phyloP scores from a whole-genome alignment of 768 basidiomycete genomes.

The Suillus fuscotomentosus region DNA sequence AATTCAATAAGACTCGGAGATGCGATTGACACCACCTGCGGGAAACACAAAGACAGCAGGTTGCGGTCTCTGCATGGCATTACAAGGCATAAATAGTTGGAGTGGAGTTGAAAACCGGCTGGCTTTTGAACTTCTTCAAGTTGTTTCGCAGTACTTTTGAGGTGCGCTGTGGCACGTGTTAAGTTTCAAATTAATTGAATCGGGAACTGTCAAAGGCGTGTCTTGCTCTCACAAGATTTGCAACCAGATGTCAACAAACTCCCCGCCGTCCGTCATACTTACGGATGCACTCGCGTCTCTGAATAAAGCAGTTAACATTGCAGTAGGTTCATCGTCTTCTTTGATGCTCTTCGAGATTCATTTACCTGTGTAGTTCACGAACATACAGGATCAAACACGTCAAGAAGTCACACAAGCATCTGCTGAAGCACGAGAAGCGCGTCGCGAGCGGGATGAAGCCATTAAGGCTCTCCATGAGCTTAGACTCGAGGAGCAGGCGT shows the following conservation, averaged over 20 bases:
- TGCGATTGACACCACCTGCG: background rate
- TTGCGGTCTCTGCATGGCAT: background rate
- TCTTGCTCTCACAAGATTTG: slow-evolving; percentile 2
- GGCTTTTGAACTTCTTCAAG: background rate
- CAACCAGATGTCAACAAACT: slow-evolving; percentile 25
- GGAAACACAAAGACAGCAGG: background rate
- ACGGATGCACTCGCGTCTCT: slow-evolving; percentile 42
- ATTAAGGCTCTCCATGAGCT: slow-evolving; percentile 43
- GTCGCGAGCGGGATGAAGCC: slow-evolving; percentile 49
- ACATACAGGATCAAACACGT: slow-evolving; percentile 55
- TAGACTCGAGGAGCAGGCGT: slow-evolving; percentile 45
- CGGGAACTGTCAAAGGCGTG: slow-evolving; percentile 24
- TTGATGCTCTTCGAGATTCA: background rate
- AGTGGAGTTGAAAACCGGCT: background rate
- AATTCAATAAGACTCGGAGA: background rate
- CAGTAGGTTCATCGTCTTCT: slow-evolving; percentile 29
- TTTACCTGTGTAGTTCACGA: slow-evolving; percentile 41
- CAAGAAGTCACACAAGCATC: slow-evolving; percentile 49
- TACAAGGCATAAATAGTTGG: background rate
- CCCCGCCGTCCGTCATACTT: slow-evolving; percentile 35
- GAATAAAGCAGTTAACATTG: slow-evolving; percentile 38
- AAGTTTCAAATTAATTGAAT: background rate
- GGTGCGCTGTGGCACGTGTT: background rate
- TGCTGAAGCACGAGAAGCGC: slow-evolving; percentile 46
- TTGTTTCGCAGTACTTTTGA: background rate